A percentile compares a stretch with the other conserved stretches of the same genome.
These are phyloP conservation scores for Coemansia sp. DNA, from an alignment of 192 early-diverging fungal species.

Conservation along the genomic window DNA sequence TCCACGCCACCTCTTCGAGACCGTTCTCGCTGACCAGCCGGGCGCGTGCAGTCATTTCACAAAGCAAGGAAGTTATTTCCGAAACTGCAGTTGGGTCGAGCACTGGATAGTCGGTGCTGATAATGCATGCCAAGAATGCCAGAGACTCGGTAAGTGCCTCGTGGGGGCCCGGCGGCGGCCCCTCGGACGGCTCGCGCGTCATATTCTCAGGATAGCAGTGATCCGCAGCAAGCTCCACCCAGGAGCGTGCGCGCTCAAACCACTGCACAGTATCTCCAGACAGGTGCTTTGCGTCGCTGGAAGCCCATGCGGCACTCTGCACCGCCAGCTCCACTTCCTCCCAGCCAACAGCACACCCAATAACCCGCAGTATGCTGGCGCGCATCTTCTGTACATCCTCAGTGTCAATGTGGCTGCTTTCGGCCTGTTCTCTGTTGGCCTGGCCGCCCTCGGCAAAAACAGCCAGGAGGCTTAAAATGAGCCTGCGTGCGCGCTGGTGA, in stretches of 20 bases:
- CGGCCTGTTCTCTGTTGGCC: slow-evolving; percentile 8
- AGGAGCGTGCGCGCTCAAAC: slow-evolving; percentile 26
- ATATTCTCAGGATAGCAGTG: slow-evolving; percentile 28
- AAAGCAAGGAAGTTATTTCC: slow-evolving; percentile 9
- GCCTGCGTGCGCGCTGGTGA: slow-evolving; percentile 12
- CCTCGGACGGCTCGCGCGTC: slow-evolving; percentile 9
- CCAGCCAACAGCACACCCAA: slow-evolving; percentile 27
- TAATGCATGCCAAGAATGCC: slow-evolving; percentile 28
- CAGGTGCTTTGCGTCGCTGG: slow-evolving; percentile 23
- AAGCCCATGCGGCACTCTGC: slow-evolving; percentile 36
- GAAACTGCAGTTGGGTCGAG: slow-evolving; percentile 26
- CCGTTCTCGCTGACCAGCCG: slow-evolving; percentile 18
- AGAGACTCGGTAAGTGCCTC: slow-evolving; percentile 31
- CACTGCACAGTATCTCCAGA: slow-evolving; percentile 14
- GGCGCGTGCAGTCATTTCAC: slow-evolving; percentile 18
- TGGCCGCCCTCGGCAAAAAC: slow-evolving; percentile 20
- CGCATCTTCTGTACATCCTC: slow-evolving; percentile 15
- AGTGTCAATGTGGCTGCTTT: slow-evolving; percentile 4
- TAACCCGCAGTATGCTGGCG: slow-evolving; percentile 25
- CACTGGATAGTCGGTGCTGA: slow-evolving; percentile 41
- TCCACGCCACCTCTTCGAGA: slow-evolving; percentile 32
- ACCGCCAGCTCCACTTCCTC: slow-evolving; percentile 30
- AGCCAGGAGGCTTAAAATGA: slow-evolving; percentile 26
- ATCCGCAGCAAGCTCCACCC: slow-evolving; percentile 24
- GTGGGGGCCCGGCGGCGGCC: neutral